A percentile compares a stretch with the other conserved stretches of the same genome.
phyloP scores from a whole-genome alignment of 2,329 filamentous ascomycete genomes.

The Alternaria burnsii region DNA sequence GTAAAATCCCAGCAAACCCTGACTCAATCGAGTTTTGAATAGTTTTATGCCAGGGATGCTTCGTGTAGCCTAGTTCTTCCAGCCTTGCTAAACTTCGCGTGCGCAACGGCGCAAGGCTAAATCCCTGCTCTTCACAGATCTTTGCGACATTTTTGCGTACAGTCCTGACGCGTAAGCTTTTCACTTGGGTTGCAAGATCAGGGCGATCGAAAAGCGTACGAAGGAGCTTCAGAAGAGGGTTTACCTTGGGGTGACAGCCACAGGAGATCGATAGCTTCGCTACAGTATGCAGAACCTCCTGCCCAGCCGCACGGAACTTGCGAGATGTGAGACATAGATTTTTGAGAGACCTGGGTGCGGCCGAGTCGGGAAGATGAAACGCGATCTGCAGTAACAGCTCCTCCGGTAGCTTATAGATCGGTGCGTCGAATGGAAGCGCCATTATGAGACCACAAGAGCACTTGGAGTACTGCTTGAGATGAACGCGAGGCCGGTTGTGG shows the following conservation, averaged over 20 bases:
- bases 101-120: slow-evolving; percentile 23
- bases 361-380: slow-evolving; percentile 21
- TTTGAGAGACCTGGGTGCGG: slow-evolving; percentile 21
- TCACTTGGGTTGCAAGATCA: slow-evolving; percentile 31
- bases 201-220: slow-evolving; percentile 34
- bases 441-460: background rate
- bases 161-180: slow-evolving; percentile 25
- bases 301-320: slow-evolving; percentile 27
- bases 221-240: slow-evolving; percentile 27
- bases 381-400: slow-evolving; percentile 33
- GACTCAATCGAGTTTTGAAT: slow-evolving; percentile 35
- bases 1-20: slow-evolving; percentile 31
- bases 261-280: slow-evolving; percentile 25
- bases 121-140: slow-evolving; percentile 22
- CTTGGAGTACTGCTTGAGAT: background rate
- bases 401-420: slow-evolving; percentile 26
- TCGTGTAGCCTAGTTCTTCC: slow-evolving; percentile 20
- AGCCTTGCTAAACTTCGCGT: slow-evolving; percentile 18
- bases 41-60: slow-evolving; percentile 28
- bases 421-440: background rate
- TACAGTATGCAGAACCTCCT: slow-evolving; percentile 26
- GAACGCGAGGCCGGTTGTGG: background rate
- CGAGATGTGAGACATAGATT: slow-evolving; percentile 27
- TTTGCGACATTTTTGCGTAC: slow-evolving; percentile 26
- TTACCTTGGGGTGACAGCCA: slow-evolving; percentile 28